Evolutionary conservation across 225 moss, liverwort and hornwort species (phyloP).

Genomic region (Neckera pumila): DNA sequence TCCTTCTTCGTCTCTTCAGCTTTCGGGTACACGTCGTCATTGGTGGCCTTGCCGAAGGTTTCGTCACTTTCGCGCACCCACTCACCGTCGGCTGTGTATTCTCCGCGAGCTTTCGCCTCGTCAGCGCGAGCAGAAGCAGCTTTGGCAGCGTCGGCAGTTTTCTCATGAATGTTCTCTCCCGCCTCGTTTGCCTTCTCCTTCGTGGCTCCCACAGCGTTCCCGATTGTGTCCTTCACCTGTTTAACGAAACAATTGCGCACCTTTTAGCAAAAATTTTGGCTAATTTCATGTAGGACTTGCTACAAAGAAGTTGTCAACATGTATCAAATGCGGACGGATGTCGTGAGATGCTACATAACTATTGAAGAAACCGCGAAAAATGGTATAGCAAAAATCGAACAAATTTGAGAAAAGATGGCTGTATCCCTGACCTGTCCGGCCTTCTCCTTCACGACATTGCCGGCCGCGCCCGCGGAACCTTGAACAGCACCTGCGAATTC

Average conservation of each 20-base stretch:
- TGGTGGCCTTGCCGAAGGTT: background rate
- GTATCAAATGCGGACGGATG: background rate
- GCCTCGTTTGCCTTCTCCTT: constrained; percentile 38
- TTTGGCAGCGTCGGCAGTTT: background rate
- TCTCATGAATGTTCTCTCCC: constrained; percentile 2
- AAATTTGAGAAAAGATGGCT: too few species aligned
- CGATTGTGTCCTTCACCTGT: constrained; percentile 20
- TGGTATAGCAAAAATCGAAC: background rate
- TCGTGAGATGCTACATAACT: too few species aligned
- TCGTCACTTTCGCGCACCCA: background rate
- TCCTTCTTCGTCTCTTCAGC: constrained; percentile 6
- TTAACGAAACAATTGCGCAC: background rate
- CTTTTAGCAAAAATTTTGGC: background rate
- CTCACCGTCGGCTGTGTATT: constrained; percentile 23
- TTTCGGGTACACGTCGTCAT: constrained; percentile 10
- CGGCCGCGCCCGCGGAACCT: constrained; percentile 17
- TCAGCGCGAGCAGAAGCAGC: constrained; percentile 24
- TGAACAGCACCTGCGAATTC: constrained; percentile 21
- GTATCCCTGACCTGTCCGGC: background rate
- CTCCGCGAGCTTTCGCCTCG: constrained; percentile 14
- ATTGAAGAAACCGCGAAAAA: too few species aligned
- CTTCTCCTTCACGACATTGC: constrained; percentile 33
- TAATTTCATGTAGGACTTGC: background rate
- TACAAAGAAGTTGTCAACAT: background rate
- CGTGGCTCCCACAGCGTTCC: constrained; percentile 6